A percentile compares a stretch with the other conserved stretches of the same genome.
Evolutionary conservation across 768 basidiomycete species (phyloP).

Genomic region (Lentinula detonsa): DNA sequence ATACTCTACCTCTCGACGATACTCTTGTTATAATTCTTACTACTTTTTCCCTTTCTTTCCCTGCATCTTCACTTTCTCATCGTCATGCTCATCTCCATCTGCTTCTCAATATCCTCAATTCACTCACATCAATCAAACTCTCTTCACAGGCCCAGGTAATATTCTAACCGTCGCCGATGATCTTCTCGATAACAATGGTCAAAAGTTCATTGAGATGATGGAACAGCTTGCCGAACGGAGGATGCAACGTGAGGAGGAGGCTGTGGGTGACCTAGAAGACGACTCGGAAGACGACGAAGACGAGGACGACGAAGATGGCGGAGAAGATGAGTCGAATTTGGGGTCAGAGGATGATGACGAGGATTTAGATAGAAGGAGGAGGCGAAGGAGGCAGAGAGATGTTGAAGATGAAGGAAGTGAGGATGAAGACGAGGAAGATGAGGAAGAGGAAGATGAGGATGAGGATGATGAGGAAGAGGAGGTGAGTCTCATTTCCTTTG

Average conservation of each 20-base stretch:
- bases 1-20: background rate
- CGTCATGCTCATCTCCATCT: background rate
- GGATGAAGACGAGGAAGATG: constrained; percentile 46
- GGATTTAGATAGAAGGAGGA: constrained; percentile 42
- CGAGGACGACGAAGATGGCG: constrained; percentile 57
- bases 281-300: constrained; percentile 48
- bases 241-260: constrained; percentile 60
- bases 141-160: constrained; percentile 68
- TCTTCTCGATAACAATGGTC: constrained; percentile 95
- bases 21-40: background rate
- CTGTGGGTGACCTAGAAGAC: constrained; percentile 20
- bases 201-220: constrained; percentile 99
- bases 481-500: constrained; percentile 23
- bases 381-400: constrained; percentile 36
- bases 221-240: constrained; percentile 94
- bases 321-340: constrained; percentile 57
- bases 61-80: background rate
- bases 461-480: constrained; percentile 44
- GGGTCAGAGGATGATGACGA: constrained; percentile 19
- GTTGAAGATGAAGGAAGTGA: constrained; percentile 37
- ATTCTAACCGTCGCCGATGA: constrained; percentile 99
- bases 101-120: background rate
- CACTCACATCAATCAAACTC: background rate
- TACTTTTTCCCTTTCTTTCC: constrained; percentile 11
- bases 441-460: constrained; percentile 43